These are phyloP conservation scores for Pecoramyces ruminantium DNA, from an alignment of 192 early-diverging fungal genomes.

Conservation along the genomic window DNA sequence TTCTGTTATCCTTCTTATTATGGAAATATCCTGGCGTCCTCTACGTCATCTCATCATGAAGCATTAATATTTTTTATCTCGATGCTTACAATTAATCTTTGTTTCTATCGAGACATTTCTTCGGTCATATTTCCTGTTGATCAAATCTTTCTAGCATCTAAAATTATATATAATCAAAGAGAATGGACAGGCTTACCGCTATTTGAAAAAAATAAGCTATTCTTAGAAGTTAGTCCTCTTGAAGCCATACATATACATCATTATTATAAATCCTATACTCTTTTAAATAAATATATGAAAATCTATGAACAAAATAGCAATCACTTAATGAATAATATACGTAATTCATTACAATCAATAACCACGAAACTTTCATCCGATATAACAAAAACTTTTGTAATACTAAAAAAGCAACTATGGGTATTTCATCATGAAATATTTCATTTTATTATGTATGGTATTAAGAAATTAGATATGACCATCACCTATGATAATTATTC, in stretches of 20 bases:
- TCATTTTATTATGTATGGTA: neutral
- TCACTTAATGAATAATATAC: neutral
- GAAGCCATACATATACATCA: neutral
- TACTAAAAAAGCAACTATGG: neutral
- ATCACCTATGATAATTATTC: neutral
- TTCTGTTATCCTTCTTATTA: too few relatives aligned
- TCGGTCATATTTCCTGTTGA: neutral
- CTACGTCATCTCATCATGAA: neutral
- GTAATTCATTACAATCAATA: neutral
- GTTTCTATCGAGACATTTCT: neutral
- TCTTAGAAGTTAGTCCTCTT: neutral
- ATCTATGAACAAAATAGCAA: neutral
- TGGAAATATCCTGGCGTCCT: too few relatives aligned
- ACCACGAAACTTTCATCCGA: neutral
- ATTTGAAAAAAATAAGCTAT: neutral
- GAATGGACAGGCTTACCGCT: neutral
- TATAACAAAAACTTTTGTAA: neutral
- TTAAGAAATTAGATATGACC: neutral
- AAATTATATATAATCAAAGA: neutral
- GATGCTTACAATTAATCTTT: neutral
- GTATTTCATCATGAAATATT: neutral
- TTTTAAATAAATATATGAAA: neutral
- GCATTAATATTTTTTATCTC: neutral
- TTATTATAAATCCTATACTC: neutral
- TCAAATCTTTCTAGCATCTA: neutral